A percentile compares a stretch with the other conserved stretches of the same genome.
Evolutionary conservation across 2,329 filamentous ascomycete genomes (phyloP).

Genomic region (Hymenoscyphus albidus): DNA sequence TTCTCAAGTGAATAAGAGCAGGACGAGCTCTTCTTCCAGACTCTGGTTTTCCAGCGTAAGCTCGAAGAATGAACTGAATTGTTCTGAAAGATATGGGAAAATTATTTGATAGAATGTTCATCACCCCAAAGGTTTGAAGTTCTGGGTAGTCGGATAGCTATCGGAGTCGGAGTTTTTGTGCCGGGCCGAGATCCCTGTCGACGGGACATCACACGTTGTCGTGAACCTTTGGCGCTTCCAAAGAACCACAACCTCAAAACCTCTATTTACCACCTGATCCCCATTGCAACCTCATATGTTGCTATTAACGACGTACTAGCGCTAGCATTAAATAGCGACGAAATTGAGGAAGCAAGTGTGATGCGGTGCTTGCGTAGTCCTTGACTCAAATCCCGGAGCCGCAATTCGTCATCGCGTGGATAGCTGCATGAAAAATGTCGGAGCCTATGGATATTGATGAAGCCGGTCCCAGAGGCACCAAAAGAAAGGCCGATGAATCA

Average conservation of each 20-base stretch:
- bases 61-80: no score
- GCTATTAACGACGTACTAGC: not conserved
- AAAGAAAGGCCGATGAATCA: constrained; percentile 47
- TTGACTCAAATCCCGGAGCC: not conserved
- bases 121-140: no score
- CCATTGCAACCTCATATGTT: not conserved
- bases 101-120: no score
- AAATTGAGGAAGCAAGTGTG: not conserved
- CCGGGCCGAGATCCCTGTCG: not conserved
- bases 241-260: not conserved
- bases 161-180: not conserved
- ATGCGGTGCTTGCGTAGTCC: not conserved
- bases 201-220: constrained; percentile 8
- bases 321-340: not conserved
- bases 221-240: constrained; percentile 5
- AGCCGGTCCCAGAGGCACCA: constrained; percentile 36
- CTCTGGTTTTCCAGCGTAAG: no score
- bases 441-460: constrained; percentile 44
- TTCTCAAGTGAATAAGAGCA: no score
- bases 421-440: constrained; percentile 23
- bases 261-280: not conserved
- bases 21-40: no score
- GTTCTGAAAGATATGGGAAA: no score
- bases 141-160: no score
- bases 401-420: constrained; percentile 1